Conservation (phyloP, 257 asterid genomes). For the Agastache rugosa region DNA sequence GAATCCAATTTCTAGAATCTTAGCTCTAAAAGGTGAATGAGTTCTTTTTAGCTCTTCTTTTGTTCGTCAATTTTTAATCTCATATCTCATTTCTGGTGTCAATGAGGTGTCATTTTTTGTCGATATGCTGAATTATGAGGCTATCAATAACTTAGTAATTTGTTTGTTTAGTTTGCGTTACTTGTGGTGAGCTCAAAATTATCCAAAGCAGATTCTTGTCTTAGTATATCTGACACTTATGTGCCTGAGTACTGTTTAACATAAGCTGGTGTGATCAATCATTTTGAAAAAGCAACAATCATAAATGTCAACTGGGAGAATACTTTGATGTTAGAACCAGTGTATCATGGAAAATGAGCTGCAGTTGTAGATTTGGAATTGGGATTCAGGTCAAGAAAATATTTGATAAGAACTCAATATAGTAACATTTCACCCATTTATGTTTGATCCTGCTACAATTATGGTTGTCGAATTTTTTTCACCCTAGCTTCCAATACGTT, state of each 20-base stretch:
- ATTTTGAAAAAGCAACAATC: not conserved
- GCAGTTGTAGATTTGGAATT: conserved; percentile 10
- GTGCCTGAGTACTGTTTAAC: not conserved
- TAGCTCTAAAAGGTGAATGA: conserved; percentile 80
- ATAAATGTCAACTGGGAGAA: conserved; percentile 20
- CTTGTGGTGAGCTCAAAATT: conserved; percentile 23
- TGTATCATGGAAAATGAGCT: conserved; percentile 7
- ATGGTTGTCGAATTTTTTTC: not conserved
- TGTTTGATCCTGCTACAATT: conserved; percentile 7
- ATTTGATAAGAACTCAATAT: conserved; percentile 8
- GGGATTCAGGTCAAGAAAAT: conserved; percentile 8
- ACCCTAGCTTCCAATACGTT: conserved; percentile 4
- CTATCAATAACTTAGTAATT: not conserved
- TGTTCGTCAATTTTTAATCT: not conserved
- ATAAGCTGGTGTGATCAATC: not conserved
- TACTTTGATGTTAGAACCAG: not conserved
- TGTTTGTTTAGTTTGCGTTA: not conserved
- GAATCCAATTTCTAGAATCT: conserved; percentile 90
- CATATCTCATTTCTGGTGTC: not conserved
- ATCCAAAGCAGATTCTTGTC: conserved; percentile 5
- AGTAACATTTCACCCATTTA: not conserved
- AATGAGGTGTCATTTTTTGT: not conserved
- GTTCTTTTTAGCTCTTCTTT: conserved; percentile 11
- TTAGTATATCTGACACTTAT: conserved; percentile 1
- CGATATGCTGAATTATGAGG: conserved; percentile 8